Base-by-base conservation (phyloP, 2,329 filamentous ascomycete species). In the Colletotrichum melonis region DNA sequence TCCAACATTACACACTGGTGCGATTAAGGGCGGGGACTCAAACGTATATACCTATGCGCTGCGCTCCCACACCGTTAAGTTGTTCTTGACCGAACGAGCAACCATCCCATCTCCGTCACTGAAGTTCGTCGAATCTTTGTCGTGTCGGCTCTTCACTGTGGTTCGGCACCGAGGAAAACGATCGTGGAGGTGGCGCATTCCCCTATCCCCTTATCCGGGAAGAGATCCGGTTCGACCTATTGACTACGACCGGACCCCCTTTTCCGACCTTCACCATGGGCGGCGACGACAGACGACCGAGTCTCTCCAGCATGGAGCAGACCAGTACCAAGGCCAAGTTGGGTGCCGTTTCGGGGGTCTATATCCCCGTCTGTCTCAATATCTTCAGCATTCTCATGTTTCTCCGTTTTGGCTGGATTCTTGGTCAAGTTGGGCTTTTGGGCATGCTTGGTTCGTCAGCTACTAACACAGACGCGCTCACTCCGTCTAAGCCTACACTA, bases 311-410 rank as follows among this genome's bases (percentile, higher is more conserved):
- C 75, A 82, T 82, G 79, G 84, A 85, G 32, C 77, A 67, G 28
- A 42, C 76, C 38, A 81, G 75, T 71, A 86, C 83, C 77, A 82
- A 81, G 74, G 79, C 88, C 77, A 97, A 97, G 83, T 87, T 97
- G 70, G 93, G 93, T 49, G 92, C 91, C 9, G 91, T 95, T 76
- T 94, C 92, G 4, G 93, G 93, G 8, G 93, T 97, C 60, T 97
- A 95, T 81, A 93, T 97, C 19, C 95, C 95, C 1, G 95, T 95
- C n/a, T 95, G 92, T 74, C 86, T 97, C 76, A 97, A 97, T 81
- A 95, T 97, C 55, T 85, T 97, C 76, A 96, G 94, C 78, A 97
- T 97, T 82, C 88, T 97, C 74, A 97, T 97, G 94, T 97, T 97
- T 83, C 86, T 97, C 78, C 91, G 95, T 26, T 97, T 97, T 81